Evolutionary conservation across 1,284 basidiomycete genomes (phyloP).

Genomic region (Naganishia cerealis): DNA sequence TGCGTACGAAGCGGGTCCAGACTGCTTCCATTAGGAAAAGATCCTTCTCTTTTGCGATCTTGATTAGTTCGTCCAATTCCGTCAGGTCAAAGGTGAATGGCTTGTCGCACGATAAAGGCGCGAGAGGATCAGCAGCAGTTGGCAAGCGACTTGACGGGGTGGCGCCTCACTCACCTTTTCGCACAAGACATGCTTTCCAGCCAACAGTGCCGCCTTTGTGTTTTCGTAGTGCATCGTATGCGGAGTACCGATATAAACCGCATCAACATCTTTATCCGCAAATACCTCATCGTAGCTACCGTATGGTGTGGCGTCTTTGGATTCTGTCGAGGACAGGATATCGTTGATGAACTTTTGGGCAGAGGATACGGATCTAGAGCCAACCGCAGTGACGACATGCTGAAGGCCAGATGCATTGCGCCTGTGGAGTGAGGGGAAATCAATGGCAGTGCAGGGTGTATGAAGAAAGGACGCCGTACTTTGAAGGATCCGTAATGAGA

Average conservation of each 20-base stretch:
- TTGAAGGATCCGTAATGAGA: constrained; percentile 29
- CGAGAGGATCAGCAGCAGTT: not conserved
- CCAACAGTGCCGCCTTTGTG: constrained; percentile 71
- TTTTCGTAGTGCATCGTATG: constrained; percentile 81
- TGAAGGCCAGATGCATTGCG: constrained; percentile 70
- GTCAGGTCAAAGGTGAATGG: constrained; percentile 57
- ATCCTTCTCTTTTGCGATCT: constrained; percentile 70
- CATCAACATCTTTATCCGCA: constrained; percentile 72
- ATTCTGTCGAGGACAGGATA: constrained; percentile 55
- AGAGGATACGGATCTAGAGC: constrained; percentile 69
- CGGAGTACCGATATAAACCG: constrained; percentile 81
- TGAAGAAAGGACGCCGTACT: constrained; percentile 33
- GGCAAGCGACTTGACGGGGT: not conserved
- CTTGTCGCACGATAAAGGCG: too few species aligned
- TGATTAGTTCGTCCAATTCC: constrained; percentile 63
- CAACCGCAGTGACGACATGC: constrained; percentile 76
- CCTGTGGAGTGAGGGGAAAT: constrained; percentile 49
- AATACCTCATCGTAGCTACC: constrained; percentile 77
- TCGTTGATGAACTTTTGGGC: constrained; percentile 70
- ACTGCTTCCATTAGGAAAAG: constrained; percentile 80
- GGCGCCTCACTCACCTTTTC: constrained; percentile 62
- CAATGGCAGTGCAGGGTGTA: constrained; percentile 41
- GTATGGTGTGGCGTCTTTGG: constrained; percentile 65
- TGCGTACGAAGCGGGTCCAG: constrained; percentile 50
- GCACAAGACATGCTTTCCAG: constrained; percentile 80